These are phyloP conservation scores for Baudoinia panamericana DNA, from an alignment of 495 filamentous ascomycete species.

Conservation along the genomic window DNA sequence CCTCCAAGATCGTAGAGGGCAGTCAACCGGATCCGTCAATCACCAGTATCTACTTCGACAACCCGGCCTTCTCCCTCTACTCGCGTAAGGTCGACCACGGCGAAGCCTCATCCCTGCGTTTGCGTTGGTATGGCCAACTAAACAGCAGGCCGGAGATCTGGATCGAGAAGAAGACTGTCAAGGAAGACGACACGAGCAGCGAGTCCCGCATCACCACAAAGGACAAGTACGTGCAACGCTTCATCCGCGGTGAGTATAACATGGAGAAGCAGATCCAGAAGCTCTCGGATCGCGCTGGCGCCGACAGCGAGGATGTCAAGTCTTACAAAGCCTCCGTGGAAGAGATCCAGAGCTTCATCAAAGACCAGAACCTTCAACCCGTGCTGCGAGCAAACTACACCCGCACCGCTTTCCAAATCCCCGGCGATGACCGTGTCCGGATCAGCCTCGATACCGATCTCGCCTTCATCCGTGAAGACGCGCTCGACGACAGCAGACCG, in stretches of 20 bases:
- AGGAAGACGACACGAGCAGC: conserved; percentile 56
- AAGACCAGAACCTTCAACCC: conserved; percentile 64
- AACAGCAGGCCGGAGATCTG: conserved; percentile 61
- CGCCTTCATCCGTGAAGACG: conserved; percentile 85
- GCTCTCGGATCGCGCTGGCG: conserved; percentile 54
- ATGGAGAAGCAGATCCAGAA: conserved; percentile 84
- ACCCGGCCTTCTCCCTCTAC: conserved; percentile 70
- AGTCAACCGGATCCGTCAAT: conserved; percentile 74
- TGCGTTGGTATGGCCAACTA: conserved; percentile 87
- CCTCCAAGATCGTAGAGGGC: conserved; percentile 63
- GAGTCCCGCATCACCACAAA: conserved; percentile 77
- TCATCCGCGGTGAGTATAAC: conserved; percentile 74
- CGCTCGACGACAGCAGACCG: conserved; percentile 66
- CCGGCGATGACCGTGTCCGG: conserved; percentile 76
- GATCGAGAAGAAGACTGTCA: conserved; percentile 78
- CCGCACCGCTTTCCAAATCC: conserved; percentile 92
- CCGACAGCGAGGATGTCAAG: conserved; percentile 47
- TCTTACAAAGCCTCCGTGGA: conserved; percentile 58
- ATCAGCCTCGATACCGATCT: conserved; percentile 88
- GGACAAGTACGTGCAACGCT: conserved; percentile 82
- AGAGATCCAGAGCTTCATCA: conserved; percentile 68
- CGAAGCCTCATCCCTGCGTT: conserved; percentile 70
- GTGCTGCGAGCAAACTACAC: conserved; percentile 85
- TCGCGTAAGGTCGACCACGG: conserved; percentile 65
- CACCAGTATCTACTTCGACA: conserved; percentile 94